These are phyloP conservation scores for Penicillium lividum DNA, from an alignment of 495 filamentous ascomycete species.

Conservation along the genomic window DNA sequence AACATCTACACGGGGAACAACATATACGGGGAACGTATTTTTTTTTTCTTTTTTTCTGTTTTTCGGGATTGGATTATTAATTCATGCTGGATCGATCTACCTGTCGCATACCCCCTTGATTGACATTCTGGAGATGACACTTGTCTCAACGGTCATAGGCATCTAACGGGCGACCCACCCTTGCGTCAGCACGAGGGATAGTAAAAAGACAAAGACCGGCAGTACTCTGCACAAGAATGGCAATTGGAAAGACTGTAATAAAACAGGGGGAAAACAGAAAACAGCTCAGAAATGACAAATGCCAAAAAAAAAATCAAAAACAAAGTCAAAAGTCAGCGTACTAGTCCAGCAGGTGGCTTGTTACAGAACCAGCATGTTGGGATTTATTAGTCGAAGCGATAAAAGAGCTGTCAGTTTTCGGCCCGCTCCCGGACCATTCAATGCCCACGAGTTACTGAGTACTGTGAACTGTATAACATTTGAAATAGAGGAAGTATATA, in stretches of 20 bases:
- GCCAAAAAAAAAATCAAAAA: background rate
- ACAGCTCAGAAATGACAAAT: background rate
- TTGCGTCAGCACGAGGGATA: slow-evolving; percentile 22
- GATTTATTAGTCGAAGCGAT: background rate
- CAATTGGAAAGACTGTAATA: too few species aligned
- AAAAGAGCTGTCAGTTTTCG: slow-evolving; percentile 31
- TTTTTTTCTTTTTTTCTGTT: background rate
- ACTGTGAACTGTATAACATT: too few species aligned
- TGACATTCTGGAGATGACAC: slow-evolving; percentile 25
- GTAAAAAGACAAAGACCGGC: background rate
- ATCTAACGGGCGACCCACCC: slow-evolving; percentile 21
- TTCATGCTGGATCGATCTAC: background rate
- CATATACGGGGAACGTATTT: background rate
- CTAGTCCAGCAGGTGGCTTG: slow-evolving; percentile 9
- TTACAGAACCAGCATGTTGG: slow-evolving; percentile 4
- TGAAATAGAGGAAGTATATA: background rate
- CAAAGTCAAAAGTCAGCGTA: too few species aligned
- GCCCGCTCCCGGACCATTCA: slow-evolving; percentile 29
- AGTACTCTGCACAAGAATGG: background rate
- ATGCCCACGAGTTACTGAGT: background rate
- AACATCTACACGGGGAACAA: background rate
- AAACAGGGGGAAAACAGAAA: too few species aligned
- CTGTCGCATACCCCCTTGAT: slow-evolving; percentile 2
- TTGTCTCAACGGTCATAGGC: slow-evolving; percentile 26
- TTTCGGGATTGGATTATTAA: background rate